Conservation (phyloP, 148 eudicot species). For the Spergularia bocconei region DNA sequence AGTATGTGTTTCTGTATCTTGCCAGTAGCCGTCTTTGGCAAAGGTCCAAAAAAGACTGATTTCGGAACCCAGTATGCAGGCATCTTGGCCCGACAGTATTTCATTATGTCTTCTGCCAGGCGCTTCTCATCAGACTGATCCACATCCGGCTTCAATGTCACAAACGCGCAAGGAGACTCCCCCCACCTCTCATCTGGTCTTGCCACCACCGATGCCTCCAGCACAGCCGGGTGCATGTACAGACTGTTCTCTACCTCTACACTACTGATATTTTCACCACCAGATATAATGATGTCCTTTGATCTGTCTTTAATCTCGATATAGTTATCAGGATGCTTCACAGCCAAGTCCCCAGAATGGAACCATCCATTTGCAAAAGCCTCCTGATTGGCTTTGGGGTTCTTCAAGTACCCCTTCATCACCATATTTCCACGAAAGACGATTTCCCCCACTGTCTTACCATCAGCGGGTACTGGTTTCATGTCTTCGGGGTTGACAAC, state of each 20-base stretch:
- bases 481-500: constrained; percentile 57
- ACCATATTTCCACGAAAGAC: constrained; percentile 80
- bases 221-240: constrained; percentile 56
- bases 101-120: constrained; percentile 71
- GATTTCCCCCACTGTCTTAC: constrained; percentile 80
- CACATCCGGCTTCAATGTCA: constrained; percentile 57
- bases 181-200: constrained; percentile 84
- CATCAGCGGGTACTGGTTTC: constrained; percentile 80
- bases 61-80: constrained; percentile 91
- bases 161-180: constrained; percentile 91
- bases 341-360: constrained; percentile 87
- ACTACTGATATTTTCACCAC: constrained; percentile 92
- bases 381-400: constrained; percentile 82
- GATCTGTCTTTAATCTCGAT: constrained; percentile 91
- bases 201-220: constrained; percentile 83
- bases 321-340: constrained; percentile 81
- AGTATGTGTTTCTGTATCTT: constrained; percentile 87
- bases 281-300: constrained; percentile 90
- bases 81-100: constrained; percentile 66
- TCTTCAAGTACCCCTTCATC: constrained; percentile 91
- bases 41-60: constrained; percentile 70
- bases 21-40: constrained; percentile 96
- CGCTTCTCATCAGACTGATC: constrained; percentile 39
- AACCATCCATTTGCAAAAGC: constrained; percentile 82
- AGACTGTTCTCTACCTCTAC: constrained; percentile 80